A percentile compares a stretch with the other conserved stretches of the same genome.
These are phyloP conservation scores for Borovskyia barvae DNA, from an alignment of 208 protist species.

Conservation along the genomic window DNA sequence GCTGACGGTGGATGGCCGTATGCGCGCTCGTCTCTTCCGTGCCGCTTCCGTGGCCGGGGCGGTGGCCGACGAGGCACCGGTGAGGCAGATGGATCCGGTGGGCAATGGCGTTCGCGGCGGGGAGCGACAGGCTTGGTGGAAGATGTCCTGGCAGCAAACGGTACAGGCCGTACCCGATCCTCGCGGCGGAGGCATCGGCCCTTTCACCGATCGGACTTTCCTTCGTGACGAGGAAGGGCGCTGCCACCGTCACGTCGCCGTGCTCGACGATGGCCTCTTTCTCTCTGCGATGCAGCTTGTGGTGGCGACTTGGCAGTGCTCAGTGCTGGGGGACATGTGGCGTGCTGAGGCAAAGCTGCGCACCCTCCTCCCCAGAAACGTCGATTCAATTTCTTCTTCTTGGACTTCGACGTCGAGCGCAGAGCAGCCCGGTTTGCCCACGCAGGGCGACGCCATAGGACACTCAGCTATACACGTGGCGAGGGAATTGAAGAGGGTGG, in stretches of 20 bases:
- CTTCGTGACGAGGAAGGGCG: not conserved
- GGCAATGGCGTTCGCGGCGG: not conserved
- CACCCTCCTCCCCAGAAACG: too few relatives aligned
- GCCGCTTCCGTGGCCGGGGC: constrained; percentile 2
- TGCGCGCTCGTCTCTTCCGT: constrained; percentile 10
- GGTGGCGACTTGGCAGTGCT: constrained; percentile 5
- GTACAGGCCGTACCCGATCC: not conserved
- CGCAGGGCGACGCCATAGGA: not conserved
- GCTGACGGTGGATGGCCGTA: constrained; percentile 2
- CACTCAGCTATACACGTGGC: not conserved
- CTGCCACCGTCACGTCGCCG: constrained; percentile 12
- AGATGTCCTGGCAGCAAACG: constrained; percentile 7
- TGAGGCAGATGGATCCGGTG: not conserved
- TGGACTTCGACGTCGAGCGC: too few relatives aligned
- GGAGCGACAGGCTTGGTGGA: constrained; percentile 16
- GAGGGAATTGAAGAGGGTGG: not conserved
- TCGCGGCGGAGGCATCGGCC: not conserved
- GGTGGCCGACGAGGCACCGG: not conserved
- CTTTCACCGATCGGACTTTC: too few relatives aligned
- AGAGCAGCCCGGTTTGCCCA: not conserved
- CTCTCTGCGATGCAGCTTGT: constrained; percentile 23
- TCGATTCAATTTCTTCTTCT: too few relatives aligned
- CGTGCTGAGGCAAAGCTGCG: not conserved
- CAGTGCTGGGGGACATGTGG: not conserved
- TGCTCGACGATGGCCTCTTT: constrained; percentile 23